These are phyloP conservation scores for Meyerozyma guilliermondii DNA, from an alignment of 1,139 yeast genomes.

Conservation along the genomic window DNA sequence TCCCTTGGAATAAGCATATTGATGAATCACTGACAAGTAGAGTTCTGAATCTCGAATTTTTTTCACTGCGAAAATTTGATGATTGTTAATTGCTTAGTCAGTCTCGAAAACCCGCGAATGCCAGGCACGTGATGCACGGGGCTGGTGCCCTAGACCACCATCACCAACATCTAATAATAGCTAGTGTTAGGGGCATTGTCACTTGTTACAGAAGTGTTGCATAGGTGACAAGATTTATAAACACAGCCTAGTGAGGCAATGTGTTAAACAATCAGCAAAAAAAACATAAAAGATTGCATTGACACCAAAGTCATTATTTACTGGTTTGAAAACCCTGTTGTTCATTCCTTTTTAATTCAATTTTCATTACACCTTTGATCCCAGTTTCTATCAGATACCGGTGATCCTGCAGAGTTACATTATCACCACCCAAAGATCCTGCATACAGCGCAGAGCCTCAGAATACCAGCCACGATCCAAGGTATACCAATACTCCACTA, in stretches of 20 bases:
- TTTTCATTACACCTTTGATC: too few relatives aligned
- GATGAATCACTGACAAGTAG: conserved; percentile 11
- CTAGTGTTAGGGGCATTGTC: neutral
- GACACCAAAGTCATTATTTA: too few relatives aligned
- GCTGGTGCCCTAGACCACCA: neutral
- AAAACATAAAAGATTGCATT: too few relatives aligned
- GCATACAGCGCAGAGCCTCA: neutral
- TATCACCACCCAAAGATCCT: neutral
- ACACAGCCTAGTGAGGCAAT: too few relatives aligned
- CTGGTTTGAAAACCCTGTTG: too few relatives aligned
- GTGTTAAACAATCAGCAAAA: too few relatives aligned
- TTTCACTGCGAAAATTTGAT: conserved; percentile 2
- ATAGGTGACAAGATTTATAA: too few relatives aligned
- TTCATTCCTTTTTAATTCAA: too few relatives aligned
- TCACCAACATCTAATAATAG: neutral
- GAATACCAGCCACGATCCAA: too few relatives aligned
- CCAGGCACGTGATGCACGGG: neutral
- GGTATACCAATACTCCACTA: neutral
- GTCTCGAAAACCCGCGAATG: neutral
- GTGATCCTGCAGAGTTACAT: neutral
- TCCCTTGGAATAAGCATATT: conserved; percentile 99
- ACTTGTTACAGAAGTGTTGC: too few relatives aligned
- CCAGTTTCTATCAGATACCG: too few relatives aligned
- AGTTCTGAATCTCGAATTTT: conserved; percentile 2
- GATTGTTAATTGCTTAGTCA: neutral